A percentile compares a stretch with the other conserved stretches of the same genome.
Conservation (phyloP, 805 yeast species). For the Candida maris region DNA sequence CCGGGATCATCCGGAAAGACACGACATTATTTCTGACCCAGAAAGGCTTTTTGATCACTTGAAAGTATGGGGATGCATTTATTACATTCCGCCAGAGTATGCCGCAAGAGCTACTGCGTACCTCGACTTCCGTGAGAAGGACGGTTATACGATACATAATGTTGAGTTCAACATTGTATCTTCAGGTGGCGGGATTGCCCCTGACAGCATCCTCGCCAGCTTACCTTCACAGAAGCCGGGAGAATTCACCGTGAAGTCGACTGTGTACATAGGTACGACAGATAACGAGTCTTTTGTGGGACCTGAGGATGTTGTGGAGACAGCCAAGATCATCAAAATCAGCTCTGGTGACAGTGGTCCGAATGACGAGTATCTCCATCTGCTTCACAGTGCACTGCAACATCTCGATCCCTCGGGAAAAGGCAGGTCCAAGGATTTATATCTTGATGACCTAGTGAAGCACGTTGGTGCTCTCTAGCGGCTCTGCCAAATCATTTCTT, state of each 20-base stretch:
- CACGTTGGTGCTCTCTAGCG: not conserved
- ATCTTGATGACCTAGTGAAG: slow-evolving; percentile 33
- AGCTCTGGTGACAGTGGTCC: slow-evolving; percentile 79
- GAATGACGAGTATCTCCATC: slow-evolving; percentile 65
- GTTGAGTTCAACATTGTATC: slow-evolving; percentile 57
- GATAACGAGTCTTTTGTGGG: slow-evolving; percentile 83
- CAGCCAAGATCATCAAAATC: slow-evolving; percentile 57
- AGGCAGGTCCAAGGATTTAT: slow-evolving; percentile 34
- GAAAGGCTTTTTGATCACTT: slow-evolving; percentile 40
- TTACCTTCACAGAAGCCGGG: slow-evolving; percentile 34
- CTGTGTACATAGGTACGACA: slow-evolving; percentile 79
- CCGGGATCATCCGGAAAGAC: slow-evolving; percentile 10
- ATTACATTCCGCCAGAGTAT: slow-evolving; percentile 64
- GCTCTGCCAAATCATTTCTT: too few relatives aligned
- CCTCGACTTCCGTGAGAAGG: slow-evolving; percentile 80
- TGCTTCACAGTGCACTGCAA: slow-evolving; percentile 47
- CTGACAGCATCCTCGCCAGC: slow-evolving; percentile 20
- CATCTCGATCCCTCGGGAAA: slow-evolving; percentile 34
- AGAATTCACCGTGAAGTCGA: slow-evolving; percentile 46
- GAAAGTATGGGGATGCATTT: slow-evolving; percentile 77
- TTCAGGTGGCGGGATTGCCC: slow-evolving; percentile 16
- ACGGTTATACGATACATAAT: slow-evolving; percentile 73
- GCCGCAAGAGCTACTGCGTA: slow-evolving; percentile 62
- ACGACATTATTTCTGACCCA: slow-evolving; percentile 13
- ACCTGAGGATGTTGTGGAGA: slow-evolving; percentile 56